These are phyloP conservation scores for Phaffomyces opuntiae DNA, from an alignment of 805 yeast species.

Conservation along the genomic window DNA sequence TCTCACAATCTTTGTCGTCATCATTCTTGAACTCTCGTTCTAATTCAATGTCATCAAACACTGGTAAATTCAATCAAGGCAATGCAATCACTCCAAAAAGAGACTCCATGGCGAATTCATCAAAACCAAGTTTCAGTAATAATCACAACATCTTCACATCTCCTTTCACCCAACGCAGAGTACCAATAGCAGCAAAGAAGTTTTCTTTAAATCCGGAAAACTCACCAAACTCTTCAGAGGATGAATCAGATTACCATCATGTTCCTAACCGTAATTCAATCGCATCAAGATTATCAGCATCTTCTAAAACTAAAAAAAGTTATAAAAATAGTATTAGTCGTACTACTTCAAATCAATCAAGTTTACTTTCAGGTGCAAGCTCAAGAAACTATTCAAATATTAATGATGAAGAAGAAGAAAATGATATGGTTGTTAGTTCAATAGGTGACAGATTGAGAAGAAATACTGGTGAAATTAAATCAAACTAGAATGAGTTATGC, in stretches of 20 bases:
- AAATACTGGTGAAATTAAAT: slow-evolving; percentile 23
- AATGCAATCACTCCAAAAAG: slow-evolving; percentile 21
- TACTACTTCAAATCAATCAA: slow-evolving; percentile 12
- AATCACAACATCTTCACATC: slow-evolving; percentile 18
- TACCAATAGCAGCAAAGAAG: slow-evolving; percentile 12
- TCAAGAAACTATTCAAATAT: slow-evolving; percentile 4
- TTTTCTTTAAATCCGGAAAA: slow-evolving; percentile 16
- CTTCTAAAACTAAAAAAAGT: slow-evolving; percentile 5
- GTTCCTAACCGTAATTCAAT: slow-evolving; percentile 12
- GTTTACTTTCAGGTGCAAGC: slow-evolving; percentile 8
- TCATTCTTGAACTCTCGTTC: slow-evolving; percentile 21
- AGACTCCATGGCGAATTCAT: slow-evolving; percentile 5
- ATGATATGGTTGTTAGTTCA: slow-evolving; percentile 26
- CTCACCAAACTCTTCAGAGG: slow-evolving; percentile 23
- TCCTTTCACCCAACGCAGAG: slow-evolving; percentile 25
- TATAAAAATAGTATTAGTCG: slow-evolving; percentile 1
- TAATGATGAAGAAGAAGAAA: slow-evolving; percentile 13
- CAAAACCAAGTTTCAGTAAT: background rate
- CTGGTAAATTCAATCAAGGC: slow-evolving; percentile 10
- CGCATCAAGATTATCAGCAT: slow-evolving; percentile 6
- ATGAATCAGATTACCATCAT: slow-evolving; percentile 18
- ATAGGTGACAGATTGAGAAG: slow-evolving; percentile 28
- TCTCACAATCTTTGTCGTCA: slow-evolving; percentile 35
- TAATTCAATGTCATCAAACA: slow-evolving; percentile 13
- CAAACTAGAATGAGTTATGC: slow-evolving; percentile 1